Percentiles rank a stretch among this genome's conserved stretches.
Evolutionary conservation across 495 filamentous ascomycete species (phyloP).

Genomic region (Penicillium longicatenatum): DNA sequence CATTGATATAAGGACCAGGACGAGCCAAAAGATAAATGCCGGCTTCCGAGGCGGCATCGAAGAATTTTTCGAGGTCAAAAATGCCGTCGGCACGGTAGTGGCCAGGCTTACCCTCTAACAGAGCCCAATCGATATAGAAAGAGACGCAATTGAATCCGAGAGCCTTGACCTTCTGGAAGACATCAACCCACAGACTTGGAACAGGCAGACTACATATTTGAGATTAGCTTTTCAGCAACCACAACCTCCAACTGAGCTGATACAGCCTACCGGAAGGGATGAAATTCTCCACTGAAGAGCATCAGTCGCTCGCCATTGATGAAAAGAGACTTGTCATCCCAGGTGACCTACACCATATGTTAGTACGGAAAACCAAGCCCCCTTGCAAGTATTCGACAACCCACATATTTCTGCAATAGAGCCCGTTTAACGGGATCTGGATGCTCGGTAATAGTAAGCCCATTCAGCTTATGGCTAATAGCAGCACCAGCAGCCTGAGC

Average conservation of each 20-base stretch:
- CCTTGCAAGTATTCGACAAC: constrained; percentile 7
- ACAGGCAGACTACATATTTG: constrained; percentile 61
- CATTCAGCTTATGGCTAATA: constrained; percentile 38
- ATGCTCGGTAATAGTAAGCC: constrained; percentile 41
- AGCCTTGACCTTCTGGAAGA: constrained; percentile 80
- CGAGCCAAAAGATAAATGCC: constrained; percentile 76
- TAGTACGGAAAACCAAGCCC: neutral
- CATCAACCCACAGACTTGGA: constrained; percentile 67
- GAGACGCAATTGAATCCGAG: constrained; percentile 76
- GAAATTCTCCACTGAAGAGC: constrained; percentile 74
- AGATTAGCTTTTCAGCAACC: constrained; percentile 4
- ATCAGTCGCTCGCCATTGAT: constrained; percentile 70
- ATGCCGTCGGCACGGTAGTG: constrained; percentile 69
- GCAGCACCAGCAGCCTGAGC: constrained; percentile 41
- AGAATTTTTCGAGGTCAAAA: constrained; percentile 70
- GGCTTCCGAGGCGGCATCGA: constrained; percentile 64
- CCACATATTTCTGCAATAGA: constrained; percentile 42
- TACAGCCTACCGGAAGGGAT: constrained; percentile 58
- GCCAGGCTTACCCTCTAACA: constrained; percentile 74
- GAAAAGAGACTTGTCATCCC: constrained; percentile 74
- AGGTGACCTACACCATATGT: constrained; percentile 56
- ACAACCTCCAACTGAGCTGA: neutral
- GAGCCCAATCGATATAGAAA: constrained; percentile 78
- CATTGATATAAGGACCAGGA: constrained; percentile 72
- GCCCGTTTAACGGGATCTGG: constrained; percentile 38